Percentiles rank a stretch among this genome's conserved stretches.
Conservation (phyloP, 306 rosid genomes). For the Lathyrus tuberosus region DNA sequence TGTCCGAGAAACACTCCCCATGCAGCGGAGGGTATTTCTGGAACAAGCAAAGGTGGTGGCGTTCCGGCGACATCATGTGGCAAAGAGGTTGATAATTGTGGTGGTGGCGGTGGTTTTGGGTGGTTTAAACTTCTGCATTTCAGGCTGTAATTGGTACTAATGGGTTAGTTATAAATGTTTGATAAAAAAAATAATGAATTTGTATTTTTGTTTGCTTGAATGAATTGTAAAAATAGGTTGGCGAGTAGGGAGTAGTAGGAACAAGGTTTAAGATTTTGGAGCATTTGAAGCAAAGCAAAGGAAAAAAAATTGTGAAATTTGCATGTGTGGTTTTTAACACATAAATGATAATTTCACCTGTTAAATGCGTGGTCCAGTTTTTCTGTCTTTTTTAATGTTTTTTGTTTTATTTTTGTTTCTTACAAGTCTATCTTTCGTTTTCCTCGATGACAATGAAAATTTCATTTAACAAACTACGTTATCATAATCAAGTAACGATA, state of each 20-base stretch:
- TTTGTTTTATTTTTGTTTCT: no score
- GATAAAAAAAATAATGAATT: background rate
- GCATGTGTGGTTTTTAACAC: slow-evolving; percentile 14
- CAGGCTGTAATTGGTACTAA: slow-evolving; percentile 39
- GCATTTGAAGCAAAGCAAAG: background rate
- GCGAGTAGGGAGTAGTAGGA: slow-evolving; percentile 9
- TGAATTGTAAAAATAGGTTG: slow-evolving; percentile 34
- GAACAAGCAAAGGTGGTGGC: slow-evolving; percentile 15
- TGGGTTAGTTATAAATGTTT: slow-evolving; percentile 14
- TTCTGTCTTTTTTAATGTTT: background rate
- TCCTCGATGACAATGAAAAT: background rate
- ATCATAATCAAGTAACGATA: background rate
- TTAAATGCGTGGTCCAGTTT: background rate
- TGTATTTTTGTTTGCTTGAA: background rate
- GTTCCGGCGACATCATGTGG: slow-evolving; percentile 60
- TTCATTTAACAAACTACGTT: background rate
- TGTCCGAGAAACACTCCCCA: slow-evolving; percentile 43
- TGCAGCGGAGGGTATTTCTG: slow-evolving; percentile 12
- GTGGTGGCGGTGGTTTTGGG: slow-evolving; percentile 44
- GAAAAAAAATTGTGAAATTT: slow-evolving; percentile 5
- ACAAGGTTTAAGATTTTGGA: slow-evolving; percentile 11
- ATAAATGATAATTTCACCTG: slow-evolving; percentile 13
- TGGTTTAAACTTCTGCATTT: slow-evolving; percentile 77
- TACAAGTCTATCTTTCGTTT: background rate
- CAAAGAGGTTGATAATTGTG: slow-evolving; percentile 45